Base-by-base conservation (phyloP, 2,329 filamentous ascomycete genomes). In the Scopulariopsis brevicaulis region DNA sequence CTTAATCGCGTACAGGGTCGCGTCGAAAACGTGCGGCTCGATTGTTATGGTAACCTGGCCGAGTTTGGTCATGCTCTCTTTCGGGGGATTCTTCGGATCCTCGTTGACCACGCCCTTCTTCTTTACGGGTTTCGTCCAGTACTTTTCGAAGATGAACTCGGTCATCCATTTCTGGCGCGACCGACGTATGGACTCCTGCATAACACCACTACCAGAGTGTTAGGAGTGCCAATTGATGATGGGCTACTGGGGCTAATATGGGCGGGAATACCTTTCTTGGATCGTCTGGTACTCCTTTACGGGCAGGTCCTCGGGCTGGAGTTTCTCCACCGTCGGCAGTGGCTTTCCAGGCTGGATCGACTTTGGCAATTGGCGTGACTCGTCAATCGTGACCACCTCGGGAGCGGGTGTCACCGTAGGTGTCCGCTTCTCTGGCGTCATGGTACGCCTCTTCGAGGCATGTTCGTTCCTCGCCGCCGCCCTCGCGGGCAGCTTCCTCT, bases 11-110 rank as follows among this genome's bases (percentile, higher is more conserved):
- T 80, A 91, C 75, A 91, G 82, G 53, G 81, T 86, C 18, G 87
- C 88, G 63, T 91, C 87, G 64, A 94, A 83, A 51, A 88, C 81
- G 67, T 94, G 88, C 52, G 90, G 90, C 69, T 92, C 89, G 60
- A 92, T 83, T 24, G 83, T 86, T 61, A 95, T 83, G 37, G 84
- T 84, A 61, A 89, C 84, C 63, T 81, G 81, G 63, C 90, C 89
- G 24, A 90, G 79, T 69, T 85, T 88, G 62, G 79, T 76, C 84
- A 90, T 89, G 61, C 79, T 84, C 53, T 90, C 81, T 69, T 87
- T 84, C 61, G 84, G 73, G 1, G 85, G 85, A 64, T 89, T 88
- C 63, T 84, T 83, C 6, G 80, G 75, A 56, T 85, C 81, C 64
- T 86, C 84, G 58, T 80, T 78, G 25, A 83, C 69, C 2, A 81